phyloP scores from a whole-genome alignment of 2,329 filamentous ascomycete genomes.

The Arthrobotrys iridis region DNA sequence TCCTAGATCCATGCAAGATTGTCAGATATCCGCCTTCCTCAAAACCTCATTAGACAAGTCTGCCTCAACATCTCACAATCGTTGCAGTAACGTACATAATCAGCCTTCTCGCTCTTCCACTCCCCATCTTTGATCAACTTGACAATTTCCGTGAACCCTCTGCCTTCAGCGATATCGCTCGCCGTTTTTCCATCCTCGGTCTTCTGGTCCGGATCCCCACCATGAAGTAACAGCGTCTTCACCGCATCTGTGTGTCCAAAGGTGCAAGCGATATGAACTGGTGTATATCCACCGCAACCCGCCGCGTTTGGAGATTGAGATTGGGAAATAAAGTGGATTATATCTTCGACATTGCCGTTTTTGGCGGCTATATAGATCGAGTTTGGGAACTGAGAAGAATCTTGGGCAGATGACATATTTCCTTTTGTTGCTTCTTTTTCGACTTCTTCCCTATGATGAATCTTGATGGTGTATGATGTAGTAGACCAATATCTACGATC shows the following conservation, averaged over 20 bases:
- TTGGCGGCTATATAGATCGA: constrained; percentile 42
- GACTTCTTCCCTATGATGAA: no score
- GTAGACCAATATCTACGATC: no score
- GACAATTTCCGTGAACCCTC: constrained; percentile 18
- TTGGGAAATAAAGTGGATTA: constrained; percentile 26
- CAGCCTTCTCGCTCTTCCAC: constrained; percentile 12
- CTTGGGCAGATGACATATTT: constrained; percentile 6
- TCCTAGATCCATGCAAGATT: background rate
- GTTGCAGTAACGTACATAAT: constrained; percentile 14
- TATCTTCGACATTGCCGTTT: constrained; percentile 32
- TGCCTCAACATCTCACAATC: constrained; percentile 2
- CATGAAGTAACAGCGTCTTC: constrained; percentile 15
- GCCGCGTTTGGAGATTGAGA: constrained; percentile 22
- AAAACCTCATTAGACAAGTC: constrained; percentile 21
- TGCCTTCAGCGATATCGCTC: constrained; percentile 15
- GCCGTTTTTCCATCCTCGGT: constrained; percentile 42
- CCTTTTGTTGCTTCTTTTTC: no score
- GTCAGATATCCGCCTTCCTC: background rate
- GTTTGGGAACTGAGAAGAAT: background rate
- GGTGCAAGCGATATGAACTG: constrained; percentile 30
- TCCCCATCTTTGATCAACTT: constrained; percentile 13
- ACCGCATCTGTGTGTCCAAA: constrained; percentile 34
- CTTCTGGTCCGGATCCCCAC: constrained; percentile 22
- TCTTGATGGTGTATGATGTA: no score
- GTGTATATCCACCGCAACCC: constrained; percentile 38